Base-by-base conservation (phyloP, 768 basidiomycete genomes). In the Erythrobasidium yunnanense region DNA sequence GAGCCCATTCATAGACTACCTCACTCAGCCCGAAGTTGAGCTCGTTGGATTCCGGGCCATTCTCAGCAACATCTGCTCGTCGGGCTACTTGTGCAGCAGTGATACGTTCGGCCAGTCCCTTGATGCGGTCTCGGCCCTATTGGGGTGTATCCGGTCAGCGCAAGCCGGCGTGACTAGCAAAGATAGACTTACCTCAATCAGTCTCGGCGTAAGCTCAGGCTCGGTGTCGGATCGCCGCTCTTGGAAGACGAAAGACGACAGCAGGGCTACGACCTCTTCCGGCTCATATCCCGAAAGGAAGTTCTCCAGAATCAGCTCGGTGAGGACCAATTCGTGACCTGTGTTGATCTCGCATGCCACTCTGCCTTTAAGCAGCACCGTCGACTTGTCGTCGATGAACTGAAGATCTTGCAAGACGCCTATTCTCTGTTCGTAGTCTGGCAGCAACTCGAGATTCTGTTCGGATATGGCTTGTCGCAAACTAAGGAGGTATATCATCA, bases 321-420 rank as follows among this genome's bases (percentile, higher is more conserved):
- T 99, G 51, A 97, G 80, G 52, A 99, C 83, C 25, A 99, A 87
- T 73, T 97, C 95, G 69, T 89, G 90, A n/a, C 87, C 89, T 5
- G 93, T 96, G 75, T 99, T 99, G 75, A 99, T 97, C 92, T 99
- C 95, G 79, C 95, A 99, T 32, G 95, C 95, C 17, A 99, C 95
- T 53, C 95, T 84, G 18, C 95, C 95, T 75, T 99, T 99, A 54
- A 99, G 81, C 30, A 89, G 81, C 1, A 99, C 91, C 0, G 93
- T 99, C 32, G 89, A 87, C 71, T 96, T 90, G 66, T 92, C 88
- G 74, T 97, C 87, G 72, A 99, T 88, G 75, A 97, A 95, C 69
- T 87, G 85, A 23, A 99, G 81, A 49, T 88, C 87, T 72, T 90
- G 85, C 46, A 99, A 80, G 2, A 97, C 93, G 42, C 83, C 85